Base-by-base conservation (phyloP, 2,329 filamentous ascomycete genomes). In the Penicillium brasilianum region DNA sequence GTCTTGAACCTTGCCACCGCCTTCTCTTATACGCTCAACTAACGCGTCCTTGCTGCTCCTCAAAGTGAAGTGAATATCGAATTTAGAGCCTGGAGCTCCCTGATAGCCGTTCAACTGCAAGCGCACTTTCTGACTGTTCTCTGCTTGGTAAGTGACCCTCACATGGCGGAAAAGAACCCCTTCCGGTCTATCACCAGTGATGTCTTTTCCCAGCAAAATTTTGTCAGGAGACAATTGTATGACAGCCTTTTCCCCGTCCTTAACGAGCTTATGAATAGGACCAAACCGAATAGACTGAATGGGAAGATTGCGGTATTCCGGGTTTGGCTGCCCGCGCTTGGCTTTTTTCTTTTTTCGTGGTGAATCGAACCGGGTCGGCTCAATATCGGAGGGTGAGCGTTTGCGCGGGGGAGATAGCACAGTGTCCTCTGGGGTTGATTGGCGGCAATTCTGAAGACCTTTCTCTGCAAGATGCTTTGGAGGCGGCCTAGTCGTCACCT, bases 341-440 rank as follows among this genome's bases (percentile, higher is more conserved):
- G 14, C 39, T 43, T 62, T 66, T 22, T 68, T 69, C 6, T 55
- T 53, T 7, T 54, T 39, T n/a, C 67, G 60, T 0, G 65, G 62
- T 6, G 58, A 46, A 3, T 58, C 56, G 50, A 78, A 76, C 7
- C 66, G 55, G 4, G 74, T 75, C 1, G 68, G 69, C 18, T 58
- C 67, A 54, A 78, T 76, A 61, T 78, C 72, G n/a, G 71, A 69
- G 4, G 72, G 70, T 6, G 75, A 76, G 9, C 68, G 62, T 53
- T 59, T 60, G 34, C 62, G 67, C 44, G 48, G 51, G 16, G 50
- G 50, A 28, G 50, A 51, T 9, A 32, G 14, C 22, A 61, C 32
- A 11, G 37, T 41, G 34, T 46, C 18, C 1, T 61, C 57, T 18
- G 64, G 37, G 22, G 22, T 54, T 7, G 44, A 16, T 16, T 62